These are phyloP conservation scores for Tuber umbilicatum DNA, from an alignment of 495 filamentous ascomycete genomes.

Conservation along the genomic window DNA sequence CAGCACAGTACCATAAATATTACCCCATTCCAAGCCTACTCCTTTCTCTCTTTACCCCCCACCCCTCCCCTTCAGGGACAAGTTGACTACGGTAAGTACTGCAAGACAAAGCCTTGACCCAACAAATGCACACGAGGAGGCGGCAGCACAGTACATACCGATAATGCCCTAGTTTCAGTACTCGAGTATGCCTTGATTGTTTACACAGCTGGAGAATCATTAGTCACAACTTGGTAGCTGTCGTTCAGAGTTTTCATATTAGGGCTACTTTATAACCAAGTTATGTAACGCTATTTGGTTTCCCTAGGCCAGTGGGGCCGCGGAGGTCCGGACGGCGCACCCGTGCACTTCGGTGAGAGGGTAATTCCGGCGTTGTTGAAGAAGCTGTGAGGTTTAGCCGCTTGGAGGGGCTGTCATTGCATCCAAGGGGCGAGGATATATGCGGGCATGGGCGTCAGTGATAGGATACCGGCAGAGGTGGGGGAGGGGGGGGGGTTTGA, in stretches of 20 bases:
- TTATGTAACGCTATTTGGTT: background rate
- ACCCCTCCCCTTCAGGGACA: background rate
- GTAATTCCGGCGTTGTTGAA: background rate
- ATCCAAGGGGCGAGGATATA: background rate
- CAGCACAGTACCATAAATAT: background rate
- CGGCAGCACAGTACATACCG: background rate
- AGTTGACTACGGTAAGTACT: background rate
- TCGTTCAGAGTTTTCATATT: background rate
- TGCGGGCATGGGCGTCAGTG: too few species aligned
- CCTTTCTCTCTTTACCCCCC: background rate
- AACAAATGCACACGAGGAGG: background rate
- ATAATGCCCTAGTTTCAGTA: background rate
- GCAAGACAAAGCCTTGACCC: background rate
- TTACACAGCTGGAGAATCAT: background rate
- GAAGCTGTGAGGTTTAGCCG: background rate
- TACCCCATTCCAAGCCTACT: background rate
- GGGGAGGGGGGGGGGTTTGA: too few species aligned
- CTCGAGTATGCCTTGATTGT: background rate
- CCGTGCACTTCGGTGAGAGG: background rate
- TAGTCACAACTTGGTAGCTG: background rate
- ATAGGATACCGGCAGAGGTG: too few species aligned
- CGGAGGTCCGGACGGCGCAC: background rate
- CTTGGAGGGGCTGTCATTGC: background rate
- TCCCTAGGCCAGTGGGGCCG: background rate
- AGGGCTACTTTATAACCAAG: background rate